Evolutionary conservation across 2,329 filamentous ascomycete species (phyloP), one percentile per base, ranked within the genome.

Genomic region (Tolypocladium tropicale): DNA sequence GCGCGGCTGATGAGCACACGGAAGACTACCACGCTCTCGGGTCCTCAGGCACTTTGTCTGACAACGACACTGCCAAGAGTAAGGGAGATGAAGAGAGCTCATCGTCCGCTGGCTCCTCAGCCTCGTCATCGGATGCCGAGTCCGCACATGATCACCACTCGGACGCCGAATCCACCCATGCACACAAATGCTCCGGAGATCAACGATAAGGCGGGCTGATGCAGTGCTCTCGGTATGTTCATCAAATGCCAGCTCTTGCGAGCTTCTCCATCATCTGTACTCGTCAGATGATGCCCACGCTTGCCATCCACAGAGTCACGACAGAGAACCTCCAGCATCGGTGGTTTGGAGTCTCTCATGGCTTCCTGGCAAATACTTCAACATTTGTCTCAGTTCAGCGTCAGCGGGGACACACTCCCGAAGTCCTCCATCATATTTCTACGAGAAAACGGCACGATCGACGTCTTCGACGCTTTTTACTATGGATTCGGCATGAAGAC

Each of bases 21-120:
- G 75, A 77, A 56, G 74, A 73, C 37, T 78, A 75, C 59, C 70
- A 70, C 55, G 76, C 75, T 62, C 68, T 78, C 58, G 68, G 72
- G 21, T 79, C 77, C 12, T 74, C 77, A 4, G 69, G 70, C 25
- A 71, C 76, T 32, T 63, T 78, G 6, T 67, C 68, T 5, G 70
- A 62, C 64, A 70, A 60, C 48, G 70, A 63, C 25, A 66, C 64
- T 52, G 70, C 69, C 55, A 67, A 68, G 56, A 63, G 62, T 53
- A 64, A 69, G 50, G 54, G 60, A 30, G 67, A 67, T 52, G 70
- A 68, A 25, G 72, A 71, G 43, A 67, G 67, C 2, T 67, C 58
- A 12, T 60, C 60, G 32, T 56, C 60, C 7, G 63, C 65, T 5
- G 55, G 55, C 25, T 65, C 62, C 2, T 65, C 67, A 16, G 57